phyloP scores from a whole-genome alignment of 2,329 filamentous ascomycete species.

The Colletotrichum tamarilloi region DNA sequence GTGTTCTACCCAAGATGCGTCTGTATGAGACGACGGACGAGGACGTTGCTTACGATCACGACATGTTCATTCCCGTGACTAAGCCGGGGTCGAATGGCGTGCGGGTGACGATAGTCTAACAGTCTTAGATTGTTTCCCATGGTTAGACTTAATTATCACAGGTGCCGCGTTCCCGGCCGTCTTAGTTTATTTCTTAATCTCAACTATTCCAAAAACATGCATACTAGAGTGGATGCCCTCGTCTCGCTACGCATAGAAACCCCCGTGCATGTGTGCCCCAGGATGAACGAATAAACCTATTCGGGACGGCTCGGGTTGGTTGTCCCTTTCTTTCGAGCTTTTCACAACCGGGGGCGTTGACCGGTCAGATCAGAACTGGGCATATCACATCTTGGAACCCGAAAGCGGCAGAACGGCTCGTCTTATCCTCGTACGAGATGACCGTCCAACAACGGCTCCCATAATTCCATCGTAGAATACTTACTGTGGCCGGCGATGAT shows the following conservation, averaged over 20 bases:
- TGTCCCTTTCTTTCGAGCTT: neutral
- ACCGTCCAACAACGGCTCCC: neutral
- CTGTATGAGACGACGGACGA: conserved; percentile 43
- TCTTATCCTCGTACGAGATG: conserved; percentile 1
- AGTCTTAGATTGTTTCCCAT: neutral
- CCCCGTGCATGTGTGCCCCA: neutral
- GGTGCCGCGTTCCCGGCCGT: neutral
- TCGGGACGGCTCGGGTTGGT: neutral
- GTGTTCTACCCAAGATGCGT: conserved; percentile 41
- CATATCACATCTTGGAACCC: neutral
- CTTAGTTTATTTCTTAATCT: neutral
- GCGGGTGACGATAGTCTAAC: conserved; percentile 18
- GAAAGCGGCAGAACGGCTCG: neutral
- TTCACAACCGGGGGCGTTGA: neutral
- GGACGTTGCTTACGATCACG: conserved; percentile 44
- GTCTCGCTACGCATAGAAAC: neutral
- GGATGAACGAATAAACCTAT: neutral
- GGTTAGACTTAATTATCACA: neutral
- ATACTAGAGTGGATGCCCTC: neutral
- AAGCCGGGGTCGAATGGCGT: conserved; percentile 28
- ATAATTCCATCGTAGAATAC: neutral
- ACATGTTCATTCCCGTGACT: conserved; percentile 41
- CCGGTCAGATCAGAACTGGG: neutral
- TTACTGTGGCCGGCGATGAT: neutral
- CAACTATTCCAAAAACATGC: neutral